Base-by-base conservation (phyloP, 2,329 filamentous ascomycete genomes). In the Elsinoe ampelina region DNA sequence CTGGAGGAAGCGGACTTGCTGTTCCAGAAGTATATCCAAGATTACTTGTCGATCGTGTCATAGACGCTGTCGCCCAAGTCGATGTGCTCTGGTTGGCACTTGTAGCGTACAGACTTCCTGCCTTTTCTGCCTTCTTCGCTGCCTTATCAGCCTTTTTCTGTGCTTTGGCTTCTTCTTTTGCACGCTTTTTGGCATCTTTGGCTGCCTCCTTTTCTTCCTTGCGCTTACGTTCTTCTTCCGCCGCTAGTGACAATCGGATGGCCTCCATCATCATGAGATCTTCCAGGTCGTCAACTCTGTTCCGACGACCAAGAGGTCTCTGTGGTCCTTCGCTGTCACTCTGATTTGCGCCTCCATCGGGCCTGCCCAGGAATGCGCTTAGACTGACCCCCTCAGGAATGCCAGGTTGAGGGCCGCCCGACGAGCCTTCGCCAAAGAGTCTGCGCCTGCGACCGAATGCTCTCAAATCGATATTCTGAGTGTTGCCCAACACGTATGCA, bases 241-340 rank as follows among this genome's bases (percentile, higher is more conserved):
- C 85, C 0, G 87, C 90, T n/a, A 98, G 76, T 48, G 90, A 95
- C 30, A 95, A 71, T 38, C 93, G 80, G 48, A 98, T 95, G 0
- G 93, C 93, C 70, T 98, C 93, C 78, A 93, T 89, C 77, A 97
- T 90, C 93, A 98, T 98, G 76, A 98, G 87, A 50, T 95, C 92
- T 68, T 98, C 93, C 0, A 97, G 78, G 63, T 97, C 91, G 19
- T 95, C 89, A 67, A 95, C 82, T 30, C 89, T 79, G 57, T 71
- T 80, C 60, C 82, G 74, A 59, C 84, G 73, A 35, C 79, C 80
- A 62, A 77, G 79, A 15, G 71, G 69, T 6, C 78, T 71, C 32
- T 70, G 65, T 34, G 66, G 67, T 5, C 73, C 58, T 58, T 73
- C 72, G 54, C 57, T 67, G 57, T 67, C 63, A 57, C 50, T 54